phyloP scores from a whole-genome alignment of 2,329 filamentous ascomycete genomes.

The Apiospora koreana region DNA sequence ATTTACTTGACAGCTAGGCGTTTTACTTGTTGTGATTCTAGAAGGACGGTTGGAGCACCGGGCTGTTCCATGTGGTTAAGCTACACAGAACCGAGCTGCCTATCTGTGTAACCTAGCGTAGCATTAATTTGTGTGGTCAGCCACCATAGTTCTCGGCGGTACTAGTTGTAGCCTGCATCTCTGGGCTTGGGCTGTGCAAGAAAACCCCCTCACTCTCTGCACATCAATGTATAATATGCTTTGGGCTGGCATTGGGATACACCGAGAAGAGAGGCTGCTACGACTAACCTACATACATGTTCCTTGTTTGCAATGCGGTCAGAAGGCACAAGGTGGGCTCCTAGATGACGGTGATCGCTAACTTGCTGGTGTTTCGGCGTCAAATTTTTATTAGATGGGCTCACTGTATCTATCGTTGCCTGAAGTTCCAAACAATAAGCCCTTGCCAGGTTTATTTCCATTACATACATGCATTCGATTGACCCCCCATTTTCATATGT shows the following conservation, averaged over 20 bases:
- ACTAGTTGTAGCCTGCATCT: neutral
- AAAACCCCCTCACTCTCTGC: neutral
- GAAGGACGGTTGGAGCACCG: neutral
- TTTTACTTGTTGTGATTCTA: neutral
- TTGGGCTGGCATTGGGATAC: constrained; percentile 1
- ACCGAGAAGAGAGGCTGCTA: neutral
- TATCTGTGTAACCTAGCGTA: neutral
- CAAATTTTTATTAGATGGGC: neutral
- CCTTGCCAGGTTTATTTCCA: neutral
- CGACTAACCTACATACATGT: neutral
- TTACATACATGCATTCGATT: constrained; percentile 3
- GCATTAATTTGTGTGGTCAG: constrained; percentile 6
- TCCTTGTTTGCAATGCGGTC: neutral
- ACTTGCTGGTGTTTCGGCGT: neutral
- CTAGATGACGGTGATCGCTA: neutral
- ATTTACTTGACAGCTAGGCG: neutral
- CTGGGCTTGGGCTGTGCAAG: neutral
- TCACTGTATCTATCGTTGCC: neutral
- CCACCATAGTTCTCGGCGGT: constrained; percentile 1
- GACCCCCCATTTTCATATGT: neutral
- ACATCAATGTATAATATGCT: neutral
- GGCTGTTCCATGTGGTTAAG: neutral
- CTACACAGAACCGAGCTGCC: neutral
- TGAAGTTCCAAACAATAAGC: neutral
- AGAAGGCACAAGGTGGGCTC: neutral